Percentiles rank a stretch among this genome's conserved stretches.
Conservation (phyloP, 2,329 filamentous ascomycete genomes). For the Amauroascus niger region DNA sequence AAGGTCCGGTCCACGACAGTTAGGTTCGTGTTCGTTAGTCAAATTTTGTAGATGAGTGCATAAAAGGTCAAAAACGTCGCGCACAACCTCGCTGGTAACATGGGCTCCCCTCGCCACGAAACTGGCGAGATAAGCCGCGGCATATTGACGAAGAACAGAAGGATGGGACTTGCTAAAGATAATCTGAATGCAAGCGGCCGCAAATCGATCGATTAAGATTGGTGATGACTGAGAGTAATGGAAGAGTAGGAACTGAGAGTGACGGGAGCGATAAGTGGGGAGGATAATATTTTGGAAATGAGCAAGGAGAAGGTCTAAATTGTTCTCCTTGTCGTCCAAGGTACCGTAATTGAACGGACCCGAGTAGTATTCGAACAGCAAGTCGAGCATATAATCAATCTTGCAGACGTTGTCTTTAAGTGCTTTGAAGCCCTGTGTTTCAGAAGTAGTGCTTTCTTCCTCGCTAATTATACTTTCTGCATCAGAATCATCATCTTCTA, state of each 20-base stretch:
- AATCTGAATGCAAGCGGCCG: conserved; percentile 63
- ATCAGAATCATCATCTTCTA: conserved; percentile 41
- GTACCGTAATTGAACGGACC: conserved; percentile 60
- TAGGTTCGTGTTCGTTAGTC: conserved; percentile 59
- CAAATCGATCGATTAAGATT: conserved; percentile 70
- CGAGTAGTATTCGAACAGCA: conserved; percentile 74
- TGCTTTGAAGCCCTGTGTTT: conserved; percentile 48
- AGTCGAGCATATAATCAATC: conserved; percentile 80
- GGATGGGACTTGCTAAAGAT: conserved; percentile 61
- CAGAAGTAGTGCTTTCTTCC: conserved; percentile 48
- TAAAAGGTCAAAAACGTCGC: conserved; percentile 70
- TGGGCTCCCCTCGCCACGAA: conserved; percentile 86
- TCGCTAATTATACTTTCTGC: conserved; percentile 55
- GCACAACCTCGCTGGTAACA: conserved; percentile 65
- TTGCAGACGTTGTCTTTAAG: conserved; percentile 79
- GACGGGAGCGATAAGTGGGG: conserved; percentile 80
- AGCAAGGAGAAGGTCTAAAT: conserved; percentile 67
- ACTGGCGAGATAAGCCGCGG: conserved; percentile 84
- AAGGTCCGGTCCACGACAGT: conserved; percentile 75
- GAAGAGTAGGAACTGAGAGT: conserved; percentile 92
- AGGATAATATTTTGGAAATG: conserved; percentile 85
- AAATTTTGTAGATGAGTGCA: conserved; percentile 67
- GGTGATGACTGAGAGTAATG: conserved; percentile 82
- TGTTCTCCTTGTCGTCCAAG: conserved; percentile 58
- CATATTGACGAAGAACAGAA: conserved; percentile 67